phyloP scores from a whole-genome alignment of 129 eudicot species.

The Flaveria robusta region DNA sequence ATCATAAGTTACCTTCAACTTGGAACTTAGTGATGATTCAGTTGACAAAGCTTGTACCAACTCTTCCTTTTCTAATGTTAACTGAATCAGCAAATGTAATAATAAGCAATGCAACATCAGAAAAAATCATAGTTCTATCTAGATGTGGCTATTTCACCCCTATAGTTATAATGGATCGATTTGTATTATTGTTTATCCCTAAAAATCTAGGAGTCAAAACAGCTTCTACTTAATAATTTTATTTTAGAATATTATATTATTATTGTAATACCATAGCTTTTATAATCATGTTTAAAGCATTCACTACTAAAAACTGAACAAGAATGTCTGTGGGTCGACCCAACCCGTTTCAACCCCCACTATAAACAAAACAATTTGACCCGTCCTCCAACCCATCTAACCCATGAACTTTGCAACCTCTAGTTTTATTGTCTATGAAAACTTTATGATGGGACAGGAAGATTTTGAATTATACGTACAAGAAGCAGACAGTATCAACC shows the following conservation, averaged over 20 bases:
- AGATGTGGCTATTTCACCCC: too few species aligned
- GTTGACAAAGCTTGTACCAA: conserved; percentile 65
- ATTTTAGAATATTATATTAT: too few species aligned
- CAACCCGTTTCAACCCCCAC: background rate
- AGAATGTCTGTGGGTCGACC: background rate
- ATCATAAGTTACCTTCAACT: conserved; percentile 63
- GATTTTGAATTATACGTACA: too few species aligned
- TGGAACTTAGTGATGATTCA: conserved; percentile 69
- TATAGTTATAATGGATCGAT: too few species aligned
- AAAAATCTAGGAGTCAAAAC: too few species aligned
- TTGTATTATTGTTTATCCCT: too few species aligned
- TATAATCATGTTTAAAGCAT: background rate
- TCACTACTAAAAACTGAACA: background rate
- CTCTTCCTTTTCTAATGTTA: conserved; percentile 81
- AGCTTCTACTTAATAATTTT: background rate
- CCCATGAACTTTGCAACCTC: too few species aligned
- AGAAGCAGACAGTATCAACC: background rate
- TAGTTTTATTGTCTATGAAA: too few species aligned
- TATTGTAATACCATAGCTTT: too few species aligned
- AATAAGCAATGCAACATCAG: background rate
- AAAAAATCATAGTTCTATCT: background rate
- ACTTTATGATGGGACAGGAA: too few species aligned
- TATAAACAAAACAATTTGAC: background rate
- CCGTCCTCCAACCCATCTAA: too few species aligned
- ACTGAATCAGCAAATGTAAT: conserved; percentile 42